A percentile compares a stretch with the other conserved stretches of the same genome.
phyloP scores from a whole-genome alignment of 179 eudicot genomes.

The Actinidia arguta region DNA sequence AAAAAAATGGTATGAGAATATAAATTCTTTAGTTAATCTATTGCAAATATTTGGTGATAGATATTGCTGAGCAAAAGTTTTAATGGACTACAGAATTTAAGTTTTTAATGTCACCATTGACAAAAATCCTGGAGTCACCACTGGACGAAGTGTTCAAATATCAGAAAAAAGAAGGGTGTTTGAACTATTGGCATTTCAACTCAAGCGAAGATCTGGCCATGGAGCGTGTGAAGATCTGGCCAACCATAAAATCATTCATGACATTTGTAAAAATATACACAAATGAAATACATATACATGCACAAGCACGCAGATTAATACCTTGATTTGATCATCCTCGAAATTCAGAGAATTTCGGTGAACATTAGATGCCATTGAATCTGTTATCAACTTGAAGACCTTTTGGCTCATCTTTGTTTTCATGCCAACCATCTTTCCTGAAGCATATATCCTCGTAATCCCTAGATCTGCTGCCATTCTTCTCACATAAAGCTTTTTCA shows the following conservation, averaged over 20 bases:
- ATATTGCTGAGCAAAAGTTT: too few species aligned
- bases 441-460: slow-evolving; percentile 66
- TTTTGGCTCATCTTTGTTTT: slow-evolving; percentile 76
- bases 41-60: too few species aligned
- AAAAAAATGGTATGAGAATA: too few species aligned
- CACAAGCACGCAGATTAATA: slow-evolving; percentile 19
- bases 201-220: not conserved
- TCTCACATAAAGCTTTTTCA: slow-evolving; percentile 87
- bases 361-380: slow-evolving; percentile 73
- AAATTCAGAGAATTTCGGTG: slow-evolving; percentile 62
- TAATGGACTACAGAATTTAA: too few species aligned
- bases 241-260: slow-evolving; percentile 9
- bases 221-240: slow-evolving; percentile 1
- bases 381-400: slow-evolving; percentile 79
- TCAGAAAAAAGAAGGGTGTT: slow-evolving; percentile 7
- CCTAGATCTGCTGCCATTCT: slow-evolving; percentile 99
- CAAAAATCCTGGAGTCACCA: too few species aligned
- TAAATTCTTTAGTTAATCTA: too few species aligned
- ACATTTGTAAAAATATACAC: not conserved
- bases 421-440: slow-evolving; percentile 81
- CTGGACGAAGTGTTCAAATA: not conserved
- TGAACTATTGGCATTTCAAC: not conserved
- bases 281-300: not conserved
- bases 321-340: slow-evolving; percentile 82
- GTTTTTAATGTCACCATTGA: too few species aligned